Conservation (phyloP, 495 filamentous ascomycete genomes). For the Apiosordaria backusii region DNA sequence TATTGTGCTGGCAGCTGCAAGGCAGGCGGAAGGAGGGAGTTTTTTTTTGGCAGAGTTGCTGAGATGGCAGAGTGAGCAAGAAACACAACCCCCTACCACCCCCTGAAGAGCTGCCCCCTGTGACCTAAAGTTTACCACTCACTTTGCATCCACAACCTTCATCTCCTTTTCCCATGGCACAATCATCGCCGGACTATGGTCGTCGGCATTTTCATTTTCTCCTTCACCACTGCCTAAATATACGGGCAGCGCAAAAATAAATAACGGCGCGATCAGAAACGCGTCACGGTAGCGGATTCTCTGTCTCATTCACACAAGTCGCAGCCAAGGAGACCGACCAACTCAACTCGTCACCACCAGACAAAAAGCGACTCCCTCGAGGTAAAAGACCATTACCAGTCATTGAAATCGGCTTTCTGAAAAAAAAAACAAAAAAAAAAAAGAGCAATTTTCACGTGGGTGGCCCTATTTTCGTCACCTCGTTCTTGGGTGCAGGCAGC, state of each 20-base stretch:
- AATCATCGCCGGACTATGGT: not conserved
- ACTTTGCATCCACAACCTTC: not conserved
- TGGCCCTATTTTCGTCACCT: not conserved
- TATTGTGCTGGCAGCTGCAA: not conserved
- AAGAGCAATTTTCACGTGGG: not conserved
- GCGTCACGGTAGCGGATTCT: conserved; percentile 3
- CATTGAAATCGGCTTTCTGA: not conserved
- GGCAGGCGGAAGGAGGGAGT: not conserved
- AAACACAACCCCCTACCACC: not conserved
- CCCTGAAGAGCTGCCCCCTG: conserved; percentile 2
- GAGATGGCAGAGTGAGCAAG: no score
- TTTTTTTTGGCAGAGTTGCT: conserved; percentile 2
- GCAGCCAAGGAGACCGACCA: conserved; percentile 4
- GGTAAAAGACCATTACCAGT: not conserved
- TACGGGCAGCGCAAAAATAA: not conserved
- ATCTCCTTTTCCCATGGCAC: not conserved
- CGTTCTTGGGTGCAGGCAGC: not conserved
- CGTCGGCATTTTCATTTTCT: not conserved
- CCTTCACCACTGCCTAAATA: not conserved
- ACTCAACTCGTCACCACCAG: not conserved
- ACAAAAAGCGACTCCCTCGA: not conserved
- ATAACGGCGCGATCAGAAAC: not conserved
- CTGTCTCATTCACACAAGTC: not conserved
- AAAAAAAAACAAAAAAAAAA: not conserved
- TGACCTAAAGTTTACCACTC: conserved; percentile 5